phyloP scores from a whole-genome alignment of 1,139 yeast species.

The Diutina mesorugosa region DNA sequence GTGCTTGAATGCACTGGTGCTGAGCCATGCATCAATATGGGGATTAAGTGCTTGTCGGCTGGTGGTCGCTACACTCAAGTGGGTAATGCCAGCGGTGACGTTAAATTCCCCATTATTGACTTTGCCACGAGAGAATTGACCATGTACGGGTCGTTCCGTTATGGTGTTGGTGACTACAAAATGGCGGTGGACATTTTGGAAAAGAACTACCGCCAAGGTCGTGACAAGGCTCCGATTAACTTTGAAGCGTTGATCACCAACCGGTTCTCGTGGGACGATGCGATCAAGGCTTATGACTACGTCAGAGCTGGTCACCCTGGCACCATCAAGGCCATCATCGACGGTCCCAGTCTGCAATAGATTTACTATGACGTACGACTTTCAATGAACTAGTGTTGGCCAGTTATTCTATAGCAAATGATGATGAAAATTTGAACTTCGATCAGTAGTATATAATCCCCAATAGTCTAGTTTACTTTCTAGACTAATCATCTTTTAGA shows the following conservation, averaged over 20 bases:
- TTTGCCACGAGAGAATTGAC: slow-evolving; percentile 59
- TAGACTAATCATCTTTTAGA: no score
- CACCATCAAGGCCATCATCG: slow-evolving; percentile 33
- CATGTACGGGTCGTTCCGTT: slow-evolving; percentile 71
- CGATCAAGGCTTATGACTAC: slow-evolving; percentile 68
- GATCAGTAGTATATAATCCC: no score
- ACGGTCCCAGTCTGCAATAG: slow-evolving; percentile 21
- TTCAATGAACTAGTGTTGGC: no score
- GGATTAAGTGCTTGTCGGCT: slow-evolving; percentile 40
- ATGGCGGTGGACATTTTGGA: slow-evolving; percentile 57
- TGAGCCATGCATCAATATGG: slow-evolving; percentile 53
- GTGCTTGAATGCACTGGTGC: slow-evolving; percentile 69
- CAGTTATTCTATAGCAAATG: no score
- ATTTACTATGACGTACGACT: no score
- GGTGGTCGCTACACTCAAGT: slow-evolving; percentile 67
- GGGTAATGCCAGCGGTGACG: slow-evolving; percentile 60
- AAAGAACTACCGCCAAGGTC: slow-evolving; percentile 47
- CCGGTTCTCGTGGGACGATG: slow-evolving; percentile 59
- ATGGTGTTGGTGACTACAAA: slow-evolving; percentile 67
- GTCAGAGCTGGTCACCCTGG: slow-evolving; percentile 33
- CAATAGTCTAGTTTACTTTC: no score
- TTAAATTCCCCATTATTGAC: slow-evolving; percentile 63
- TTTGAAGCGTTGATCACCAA: slow-evolving; percentile 61
- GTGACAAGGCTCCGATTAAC: slow-evolving; percentile 31
- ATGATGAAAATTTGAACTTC: no score